These are phyloP conservation scores for Cladosporium velox DNA, from an alignment of 2,329 filamentous ascomycete genomes.

Conservation along the genomic window DNA sequence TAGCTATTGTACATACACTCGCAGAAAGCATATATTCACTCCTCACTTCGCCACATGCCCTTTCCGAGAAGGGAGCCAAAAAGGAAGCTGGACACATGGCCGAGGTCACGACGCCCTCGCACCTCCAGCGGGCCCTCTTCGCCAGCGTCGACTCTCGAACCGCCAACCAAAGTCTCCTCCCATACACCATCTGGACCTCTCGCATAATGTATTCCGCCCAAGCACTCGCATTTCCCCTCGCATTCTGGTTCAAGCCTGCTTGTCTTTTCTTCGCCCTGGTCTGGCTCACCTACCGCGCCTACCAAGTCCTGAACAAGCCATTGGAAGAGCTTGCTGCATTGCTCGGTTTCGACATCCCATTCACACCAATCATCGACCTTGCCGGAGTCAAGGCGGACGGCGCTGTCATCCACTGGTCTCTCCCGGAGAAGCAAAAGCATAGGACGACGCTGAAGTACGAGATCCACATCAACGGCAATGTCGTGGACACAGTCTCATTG, in stretches of 20 bases:
- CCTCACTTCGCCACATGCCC: constrained; percentile 7
- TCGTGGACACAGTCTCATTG: constrained; percentile 81
- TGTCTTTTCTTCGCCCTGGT: constrained; percentile 25
- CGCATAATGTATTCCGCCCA: constrained; percentile 20
- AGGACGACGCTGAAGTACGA: constrained; percentile 80
- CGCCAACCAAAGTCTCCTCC: constrained; percentile 17
- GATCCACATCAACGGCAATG: constrained; percentile 81
- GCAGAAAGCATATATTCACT: background rate
- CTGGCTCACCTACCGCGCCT: constrained; percentile 73
- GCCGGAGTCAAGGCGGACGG: constrained; percentile 86
- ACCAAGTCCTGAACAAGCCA: constrained; percentile 85
- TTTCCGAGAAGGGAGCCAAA: background rate
- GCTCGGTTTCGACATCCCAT: constrained; percentile 90
- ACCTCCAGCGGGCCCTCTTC: constrained; percentile 18
- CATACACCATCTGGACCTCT: constrained; percentile 16
- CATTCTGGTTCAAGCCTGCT: constrained; percentile 28
- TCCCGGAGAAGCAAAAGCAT: constrained; percentile 44
- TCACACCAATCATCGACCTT: constrained; percentile 83
- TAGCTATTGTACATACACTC: background rate
- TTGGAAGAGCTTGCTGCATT: constrained; percentile 88
- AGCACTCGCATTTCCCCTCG: constrained; percentile 23
- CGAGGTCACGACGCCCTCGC: constrained; percentile 19
- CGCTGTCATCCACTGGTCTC: constrained; percentile 88
- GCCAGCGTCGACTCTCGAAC: constrained; percentile 8
- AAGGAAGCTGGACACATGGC: background rate